phyloP scores from a whole-genome alignment of 148 eudicot genomes.

The Persicaria tinctoria region DNA sequence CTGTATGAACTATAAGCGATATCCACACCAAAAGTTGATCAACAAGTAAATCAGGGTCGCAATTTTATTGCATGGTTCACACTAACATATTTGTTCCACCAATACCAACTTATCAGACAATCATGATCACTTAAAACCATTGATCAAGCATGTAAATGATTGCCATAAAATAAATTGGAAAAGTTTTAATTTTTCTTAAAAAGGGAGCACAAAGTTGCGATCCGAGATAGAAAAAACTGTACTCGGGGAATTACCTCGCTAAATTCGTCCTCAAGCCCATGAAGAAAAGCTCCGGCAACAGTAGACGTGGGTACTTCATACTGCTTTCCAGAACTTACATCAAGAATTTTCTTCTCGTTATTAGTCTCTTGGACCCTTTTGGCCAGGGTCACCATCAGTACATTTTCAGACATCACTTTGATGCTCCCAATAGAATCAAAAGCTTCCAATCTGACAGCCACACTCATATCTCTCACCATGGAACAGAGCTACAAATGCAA shows the following conservation, averaged over 20 bases:
- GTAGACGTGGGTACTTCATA: constrained; percentile 34
- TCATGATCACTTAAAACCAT: not conserved
- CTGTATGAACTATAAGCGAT: not conserved
- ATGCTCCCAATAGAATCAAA: constrained; percentile 65
- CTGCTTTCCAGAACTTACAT: constrained; percentile 27
- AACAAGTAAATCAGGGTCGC: not conserved
- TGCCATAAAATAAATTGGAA: not conserved
- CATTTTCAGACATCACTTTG: constrained; percentile 47
- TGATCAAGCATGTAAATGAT: not conserved
- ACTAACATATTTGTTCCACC: not conserved
- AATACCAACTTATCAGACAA: not conserved
- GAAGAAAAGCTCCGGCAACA: constrained; percentile 77
- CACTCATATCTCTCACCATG: constrained; percentile 83
- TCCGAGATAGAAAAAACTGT: not conserved
- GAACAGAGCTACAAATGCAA: constrained; percentile 57
- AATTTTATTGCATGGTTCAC: not conserved
- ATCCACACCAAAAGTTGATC: not conserved
- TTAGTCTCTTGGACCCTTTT: constrained; percentile 42
- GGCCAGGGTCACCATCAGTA: constrained; percentile 62
- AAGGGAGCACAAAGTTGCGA: not conserved
- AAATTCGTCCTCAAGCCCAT: constrained; percentile 93
- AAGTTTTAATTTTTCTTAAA: not conserved
- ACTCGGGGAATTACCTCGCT: constrained; percentile 41
- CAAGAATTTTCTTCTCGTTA: constrained; percentile 32
- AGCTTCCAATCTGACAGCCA: constrained; percentile 63